Evolutionary conservation across 805 yeast genomes (phyloP).

Genomic region (Ogataea minuta): DNA sequence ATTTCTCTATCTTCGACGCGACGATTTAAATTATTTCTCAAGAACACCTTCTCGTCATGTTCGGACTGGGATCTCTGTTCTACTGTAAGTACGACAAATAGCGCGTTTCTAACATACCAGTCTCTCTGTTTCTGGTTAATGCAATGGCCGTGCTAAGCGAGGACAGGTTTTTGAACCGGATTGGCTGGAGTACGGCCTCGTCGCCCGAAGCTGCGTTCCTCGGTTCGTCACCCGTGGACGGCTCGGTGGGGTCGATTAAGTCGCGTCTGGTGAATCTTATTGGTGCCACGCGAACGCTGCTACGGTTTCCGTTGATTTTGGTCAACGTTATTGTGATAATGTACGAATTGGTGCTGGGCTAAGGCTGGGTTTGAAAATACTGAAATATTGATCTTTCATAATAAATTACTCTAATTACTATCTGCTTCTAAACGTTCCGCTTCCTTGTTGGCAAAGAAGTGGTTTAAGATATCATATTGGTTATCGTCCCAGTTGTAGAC

Average conservation of each 20-base stretch:
- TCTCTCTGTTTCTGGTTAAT: slow-evolving; percentile 49
- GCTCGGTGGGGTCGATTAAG: slow-evolving; percentile 35
- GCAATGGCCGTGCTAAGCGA: slow-evolving; percentile 60
- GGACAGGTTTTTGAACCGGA: slow-evolving; percentile 52
- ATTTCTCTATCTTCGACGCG: slow-evolving; percentile 4
- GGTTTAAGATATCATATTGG: slow-evolving; percentile 14
- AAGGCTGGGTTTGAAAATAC: slow-evolving; percentile 2
- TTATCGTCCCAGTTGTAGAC: slow-evolving; percentile 16
- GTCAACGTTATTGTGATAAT: slow-evolving; percentile 49
- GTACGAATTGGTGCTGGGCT: slow-evolving; percentile 54
- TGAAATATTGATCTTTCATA: slow-evolving; percentile 32
- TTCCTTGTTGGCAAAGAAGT: slow-evolving; percentile 20
- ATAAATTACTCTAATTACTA: slow-evolving; percentile 4
- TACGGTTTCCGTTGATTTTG: slow-evolving; percentile 55
- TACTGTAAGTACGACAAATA: slow-evolving; percentile 36
- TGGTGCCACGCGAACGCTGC: slow-evolving; percentile 56
- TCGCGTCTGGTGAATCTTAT: slow-evolving; percentile 50
- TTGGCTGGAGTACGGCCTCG: slow-evolving; percentile 37
- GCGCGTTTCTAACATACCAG: slow-evolving; percentile 25
- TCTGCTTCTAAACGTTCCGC: background rate
- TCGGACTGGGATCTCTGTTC: slow-evolving; percentile 54
- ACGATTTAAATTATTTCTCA: slow-evolving; percentile 3
- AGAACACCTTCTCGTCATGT: slow-evolving; percentile 28
- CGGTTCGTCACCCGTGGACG: slow-evolving; percentile 20
- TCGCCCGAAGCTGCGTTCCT: slow-evolving; percentile 13